Evolutionary conservation across 495 filamentous ascomycete genomes (phyloP), one percentile per base, ranked within the genome.

Genomic region (Penicillium herquei): DNA sequence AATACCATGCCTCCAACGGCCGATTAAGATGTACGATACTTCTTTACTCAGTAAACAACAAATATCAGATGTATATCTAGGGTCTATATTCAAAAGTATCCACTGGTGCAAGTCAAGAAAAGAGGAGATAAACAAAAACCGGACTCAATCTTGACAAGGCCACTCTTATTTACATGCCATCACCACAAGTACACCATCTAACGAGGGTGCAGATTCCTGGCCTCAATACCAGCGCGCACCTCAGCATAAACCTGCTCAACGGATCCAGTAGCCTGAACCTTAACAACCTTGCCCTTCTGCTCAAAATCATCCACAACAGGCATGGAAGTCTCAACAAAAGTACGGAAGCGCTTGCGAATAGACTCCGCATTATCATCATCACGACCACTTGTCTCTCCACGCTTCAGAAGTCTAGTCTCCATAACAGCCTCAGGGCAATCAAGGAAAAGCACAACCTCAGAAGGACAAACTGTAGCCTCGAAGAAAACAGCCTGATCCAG

Each of bases 401-500:
- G 80, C 70, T 96, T 87, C 58, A 98, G 64, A 61, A 98, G 72
- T 10, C 94, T 78, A 59, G 78, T 68, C 77, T 91, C 80, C 90
- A 98, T 91, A 52, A 89, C 88, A 51, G 85, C 81, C 76, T 97
- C 93, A 3, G 91, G 86, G 64, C 90, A 95, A 70, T 96, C 89
- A 67, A 91, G 87, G 78, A 98, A 98, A 35, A 98, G 79, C 9
- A 91, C 92, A 66, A 96, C 85, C 61, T 79, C 77, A 5, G 87
- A 88, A 5, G 84, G 86, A 61, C 90, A 92, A 42, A 98, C 95
- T 6, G 87, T 83, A 67, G 88, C 80, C 78, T 98, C 94, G 63
- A 98, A 98, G 73, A 89, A 89, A 46, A 89, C 64, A 6, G 94
- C 94, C 81, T 98, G 94, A 79, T 97, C 93, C 72, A 98, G 89